Evolutionary conservation across 257 asterid species (phyloP), one percentile per base, ranked within the genome.

Genomic region (Solanum pinnatisectum): DNA sequence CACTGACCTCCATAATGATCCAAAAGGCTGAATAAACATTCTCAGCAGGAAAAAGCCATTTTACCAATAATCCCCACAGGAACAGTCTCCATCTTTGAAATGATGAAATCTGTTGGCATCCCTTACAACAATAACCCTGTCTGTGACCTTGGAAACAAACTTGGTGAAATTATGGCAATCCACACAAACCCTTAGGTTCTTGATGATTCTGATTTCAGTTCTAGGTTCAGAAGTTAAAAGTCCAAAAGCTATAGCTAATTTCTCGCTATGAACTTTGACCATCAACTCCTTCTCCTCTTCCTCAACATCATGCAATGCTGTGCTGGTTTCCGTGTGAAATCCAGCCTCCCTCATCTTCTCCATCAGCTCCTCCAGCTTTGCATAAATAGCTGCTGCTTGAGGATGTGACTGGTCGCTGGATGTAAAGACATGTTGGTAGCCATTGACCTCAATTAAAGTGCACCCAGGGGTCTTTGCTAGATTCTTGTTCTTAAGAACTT

Each of bases 31-130:
- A 84, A 27, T 36, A 49, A 76, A 73, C 87, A 70, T 36, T 35
- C 60, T 35, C 30, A 40, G 56, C n/a, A 30, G 12, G 16, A n/a
- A 36, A 68, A 68, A 36, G 81, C 46, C 49, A 23, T 59, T 73
- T 93, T 89, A 95, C 99, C 98, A 95, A 88, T 95, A 95, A 88
- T 96, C 98, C 72, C 96, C 93, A 83, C 99, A 96, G 86, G 99
- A 96, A 89, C 98, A 96, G 27, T 78, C 88, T 10, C 98, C 98
- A 86, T 93, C 92, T 91, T 91, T 89, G 88, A 95, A 96, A 90
- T 91, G 99, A 87, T 96, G 98, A 93, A 96, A 96, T 90, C 99
- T 91, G 87, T 94, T 96, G 56, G 98, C 96, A 93, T 96, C 98
- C 91, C 99, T 96, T 83, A 94, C 97, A 87, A 91, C 91, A 87